Percentiles rank a stretch among this genome's conserved stretches.
phyloP scores from a whole-genome alignment of 2,329 filamentous ascomycete species.

The Colletotrichum coccodes region DNA sequence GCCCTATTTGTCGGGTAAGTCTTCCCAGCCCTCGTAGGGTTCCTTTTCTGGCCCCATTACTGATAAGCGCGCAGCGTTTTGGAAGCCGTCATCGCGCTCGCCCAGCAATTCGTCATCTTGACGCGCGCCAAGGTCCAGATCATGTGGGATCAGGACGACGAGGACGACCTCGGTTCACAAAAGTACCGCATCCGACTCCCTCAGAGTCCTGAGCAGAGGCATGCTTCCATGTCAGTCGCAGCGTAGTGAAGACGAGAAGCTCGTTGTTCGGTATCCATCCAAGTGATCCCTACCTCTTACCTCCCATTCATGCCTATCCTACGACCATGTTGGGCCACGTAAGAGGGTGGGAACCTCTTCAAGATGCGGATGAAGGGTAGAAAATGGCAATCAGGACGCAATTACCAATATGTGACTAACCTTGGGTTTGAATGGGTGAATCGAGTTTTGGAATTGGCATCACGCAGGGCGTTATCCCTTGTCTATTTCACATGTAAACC shows the following conservation, averaged over 20 bases:
- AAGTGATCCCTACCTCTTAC: neutral
- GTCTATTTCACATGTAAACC: neutral
- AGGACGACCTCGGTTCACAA: conserved; percentile 12
- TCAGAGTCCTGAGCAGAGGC: conserved; percentile 16
- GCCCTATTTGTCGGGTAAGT: conserved; percentile 13
- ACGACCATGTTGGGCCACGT: neutral
- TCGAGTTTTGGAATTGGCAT: neutral
- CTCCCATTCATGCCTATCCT: neutral
- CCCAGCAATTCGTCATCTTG: conserved; percentile 17
- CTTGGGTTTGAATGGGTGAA: neutral
- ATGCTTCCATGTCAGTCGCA: conserved; percentile 11
- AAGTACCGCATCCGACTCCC: conserved; percentile 30
- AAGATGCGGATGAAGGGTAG: neutral
- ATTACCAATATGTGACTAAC: neutral
- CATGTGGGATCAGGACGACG: conserved; percentile 14
- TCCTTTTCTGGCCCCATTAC: too few relatives aligned
- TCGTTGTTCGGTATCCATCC: neutral
- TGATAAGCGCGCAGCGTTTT: neutral
- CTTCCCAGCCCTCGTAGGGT: neutral
- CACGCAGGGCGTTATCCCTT: neutral
- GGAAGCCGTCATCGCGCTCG: conserved; percentile 13
- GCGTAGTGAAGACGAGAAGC: neutral
- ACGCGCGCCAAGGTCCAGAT: conserved; percentile 22
- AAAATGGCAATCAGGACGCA: neutral
- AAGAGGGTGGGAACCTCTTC: neutral